These are phyloP conservation scores for Colletotrichum salicis DNA, from an alignment of 2,329 filamentous ascomycete species.

Conservation along the genomic window DNA sequence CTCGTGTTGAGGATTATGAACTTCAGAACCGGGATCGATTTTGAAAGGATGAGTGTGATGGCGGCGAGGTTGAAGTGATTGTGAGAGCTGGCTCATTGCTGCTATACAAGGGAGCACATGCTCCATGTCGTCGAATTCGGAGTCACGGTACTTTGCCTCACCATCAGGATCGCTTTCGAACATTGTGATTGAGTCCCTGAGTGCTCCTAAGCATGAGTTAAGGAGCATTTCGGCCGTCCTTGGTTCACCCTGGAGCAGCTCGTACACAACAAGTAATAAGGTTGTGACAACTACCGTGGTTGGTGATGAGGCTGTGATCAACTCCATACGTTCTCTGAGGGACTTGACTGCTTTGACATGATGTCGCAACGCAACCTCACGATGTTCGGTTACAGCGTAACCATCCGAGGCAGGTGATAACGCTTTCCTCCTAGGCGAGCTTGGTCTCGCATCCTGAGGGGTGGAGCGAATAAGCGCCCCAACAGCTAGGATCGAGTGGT, in stretches of 20 bases:
- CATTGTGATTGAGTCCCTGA: slow-evolving; percentile 22
- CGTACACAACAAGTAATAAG: slow-evolving; percentile 33
- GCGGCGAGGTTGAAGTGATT: slow-evolving; percentile 17
- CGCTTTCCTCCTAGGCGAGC: not conserved
- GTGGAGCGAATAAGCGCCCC: slow-evolving; percentile 17
- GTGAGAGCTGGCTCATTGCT: slow-evolving; percentile 34
- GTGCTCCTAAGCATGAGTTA: slow-evolving; percentile 23
- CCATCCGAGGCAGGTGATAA: not conserved
- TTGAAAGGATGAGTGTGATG: slow-evolving; percentile 29
- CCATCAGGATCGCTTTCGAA: not conserved
- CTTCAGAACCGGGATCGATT: slow-evolving; percentile 13
- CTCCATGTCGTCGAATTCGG: slow-evolving; percentile 34
- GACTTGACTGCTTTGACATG: slow-evolving; percentile 14
- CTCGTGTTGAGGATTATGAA: slow-evolving; percentile 13
- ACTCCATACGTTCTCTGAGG: slow-evolving; percentile 18
- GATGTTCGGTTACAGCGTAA: slow-evolving; percentile 4
- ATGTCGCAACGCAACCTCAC: slow-evolving; percentile 23
- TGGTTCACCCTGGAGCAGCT: slow-evolving; percentile 34
- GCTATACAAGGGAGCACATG: slow-evolving; percentile 34
- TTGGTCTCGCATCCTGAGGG: not conserved
- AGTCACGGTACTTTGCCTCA: not conserved
- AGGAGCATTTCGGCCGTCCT: slow-evolving; percentile 25
- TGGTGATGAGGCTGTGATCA: slow-evolving; percentile 16
- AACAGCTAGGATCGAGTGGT: slow-evolving; percentile 23
- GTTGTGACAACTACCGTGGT: slow-evolving; percentile 27